Evolutionary conservation across 148 eudicot genomes (phyloP).

Genomic region (Rhododendron kiyosumense): DNA sequence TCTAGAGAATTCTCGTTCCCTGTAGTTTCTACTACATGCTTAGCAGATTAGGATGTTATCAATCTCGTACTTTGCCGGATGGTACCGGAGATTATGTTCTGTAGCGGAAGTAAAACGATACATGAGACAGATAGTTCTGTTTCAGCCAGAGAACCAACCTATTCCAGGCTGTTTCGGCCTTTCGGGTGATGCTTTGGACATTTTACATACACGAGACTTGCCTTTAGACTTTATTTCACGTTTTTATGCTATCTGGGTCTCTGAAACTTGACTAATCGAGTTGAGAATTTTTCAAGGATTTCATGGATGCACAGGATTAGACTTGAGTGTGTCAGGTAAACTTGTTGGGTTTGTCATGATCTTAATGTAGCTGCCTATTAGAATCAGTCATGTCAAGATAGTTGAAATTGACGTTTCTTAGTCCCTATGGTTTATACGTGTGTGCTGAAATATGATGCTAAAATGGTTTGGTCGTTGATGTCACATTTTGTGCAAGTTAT

Average conservation of each 20-base stretch:
- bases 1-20: not conserved
- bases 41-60: not conserved
- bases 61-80: not conserved
- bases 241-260: not conserved
- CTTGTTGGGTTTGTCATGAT: not conserved
- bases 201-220: not conserved
- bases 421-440: not conserved
- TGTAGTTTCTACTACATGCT: not conserved
- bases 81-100: not conserved
- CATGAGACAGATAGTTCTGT: not conserved
- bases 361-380: not conserved
- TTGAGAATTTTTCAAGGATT: not conserved
- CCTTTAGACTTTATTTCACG: not conserved
- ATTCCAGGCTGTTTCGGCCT: not conserved
- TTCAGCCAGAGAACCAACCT: not conserved
- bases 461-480: not conserved
- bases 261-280: not conserved
- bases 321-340: not conserved
- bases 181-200: not conserved
- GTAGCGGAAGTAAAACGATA: not conserved
- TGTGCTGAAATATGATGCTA: not conserved
- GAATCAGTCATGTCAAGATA: not conserved
- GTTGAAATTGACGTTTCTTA: not conserved
- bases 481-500: not conserved
- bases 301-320: not conserved